phyloP scores from a whole-genome alignment of 331 rosid genomes.

The Stylosanthes scabra region DNA sequence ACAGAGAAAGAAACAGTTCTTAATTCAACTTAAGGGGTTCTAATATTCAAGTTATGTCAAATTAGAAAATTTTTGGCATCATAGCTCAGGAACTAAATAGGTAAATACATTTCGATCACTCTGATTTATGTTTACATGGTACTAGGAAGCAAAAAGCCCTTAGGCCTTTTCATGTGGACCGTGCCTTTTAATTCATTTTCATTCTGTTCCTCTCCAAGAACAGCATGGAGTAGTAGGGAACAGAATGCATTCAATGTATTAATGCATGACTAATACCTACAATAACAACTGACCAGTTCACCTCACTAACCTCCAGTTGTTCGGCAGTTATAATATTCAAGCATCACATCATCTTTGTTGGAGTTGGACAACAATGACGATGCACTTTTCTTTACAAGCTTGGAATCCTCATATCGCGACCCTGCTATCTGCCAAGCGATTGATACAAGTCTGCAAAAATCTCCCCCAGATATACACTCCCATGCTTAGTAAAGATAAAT shows the following conservation, averaged over 20 bases:
- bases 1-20: slow-evolving; percentile 19
- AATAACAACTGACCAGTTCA: slow-evolving; percentile 32
- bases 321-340: slow-evolving; percentile 72
- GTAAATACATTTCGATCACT: slow-evolving; percentile 1
- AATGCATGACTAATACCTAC: slow-evolving; percentile 25
- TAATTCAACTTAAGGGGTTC: slow-evolving; percentile 11
- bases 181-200: background rate
- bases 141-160: slow-evolving; percentile 18
- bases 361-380: slow-evolving; percentile 51
- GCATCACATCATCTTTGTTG: slow-evolving; percentile 44
- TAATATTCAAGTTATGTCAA: slow-evolving; percentile 15
- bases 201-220: background rate
- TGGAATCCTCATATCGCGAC: slow-evolving; percentile 72
- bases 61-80: background rate
- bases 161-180: slow-evolving; percentile 7
- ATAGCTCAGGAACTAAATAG: slow-evolving; percentile 10
- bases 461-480: slow-evolving; percentile 27
- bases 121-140: background rate
- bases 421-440: slow-evolving; percentile 94
- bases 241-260: slow-evolving; percentile 19
- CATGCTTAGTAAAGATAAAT: slow-evolving; percentile 17
- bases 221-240: slow-evolving; percentile 15
- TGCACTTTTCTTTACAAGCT: slow-evolving; percentile 64
- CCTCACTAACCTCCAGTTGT: slow-evolving; percentile 73
- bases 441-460: slow-evolving; percentile 69